Conservation (phyloP, 2,329 filamentous ascomycete species). For the Aspergillus flavus region DNA sequence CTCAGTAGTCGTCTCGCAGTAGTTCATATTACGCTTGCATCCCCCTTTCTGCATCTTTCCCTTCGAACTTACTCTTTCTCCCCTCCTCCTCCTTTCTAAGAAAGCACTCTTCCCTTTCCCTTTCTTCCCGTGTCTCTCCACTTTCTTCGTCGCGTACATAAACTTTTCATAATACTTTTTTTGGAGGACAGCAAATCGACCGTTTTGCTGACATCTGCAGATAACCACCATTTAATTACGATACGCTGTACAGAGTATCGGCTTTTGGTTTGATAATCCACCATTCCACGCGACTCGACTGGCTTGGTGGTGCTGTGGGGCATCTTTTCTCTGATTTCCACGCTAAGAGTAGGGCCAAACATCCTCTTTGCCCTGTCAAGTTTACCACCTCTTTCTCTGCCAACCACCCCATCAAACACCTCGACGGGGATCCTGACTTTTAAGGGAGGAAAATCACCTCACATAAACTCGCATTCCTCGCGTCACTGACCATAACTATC, state of each 20-base stretch:
- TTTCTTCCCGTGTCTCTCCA: conserved; percentile 10
- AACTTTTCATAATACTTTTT: neutral
- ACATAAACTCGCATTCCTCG: conserved; percentile 20
- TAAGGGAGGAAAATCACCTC: neutral
- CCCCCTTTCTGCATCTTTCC: conserved; percentile 19
- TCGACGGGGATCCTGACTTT: conserved; percentile 10
- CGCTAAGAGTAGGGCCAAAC: conserved; percentile 48
- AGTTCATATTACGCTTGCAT: conserved; percentile 4
- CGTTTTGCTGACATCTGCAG: neutral
- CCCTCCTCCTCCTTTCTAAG: conserved; percentile 9
- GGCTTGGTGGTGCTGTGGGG: conserved; percentile 37
- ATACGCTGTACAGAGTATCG: conserved; percentile 13
- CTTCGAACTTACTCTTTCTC: conserved; percentile 14
- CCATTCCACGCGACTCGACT: conserved; percentile 32
- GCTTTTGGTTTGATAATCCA: conserved; percentile 15
- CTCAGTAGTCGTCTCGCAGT: neutral
- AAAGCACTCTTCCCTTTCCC: conserved; percentile 9
- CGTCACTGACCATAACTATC: conserved; percentile 18
- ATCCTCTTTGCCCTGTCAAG: conserved; percentile 42
- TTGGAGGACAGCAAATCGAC: neutral
- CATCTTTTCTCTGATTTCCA: conserved; percentile 37
- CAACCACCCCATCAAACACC: conserved; percentile 21
- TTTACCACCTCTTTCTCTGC: conserved; percentile 34
- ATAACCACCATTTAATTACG: conserved; percentile 7
- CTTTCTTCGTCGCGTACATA: neutral